Percentiles rank a stretch among this genome's conserved stretches.
phyloP scores from a whole-genome alignment of 305 asterid genomes.

The Fraxinus sp. region DNA sequence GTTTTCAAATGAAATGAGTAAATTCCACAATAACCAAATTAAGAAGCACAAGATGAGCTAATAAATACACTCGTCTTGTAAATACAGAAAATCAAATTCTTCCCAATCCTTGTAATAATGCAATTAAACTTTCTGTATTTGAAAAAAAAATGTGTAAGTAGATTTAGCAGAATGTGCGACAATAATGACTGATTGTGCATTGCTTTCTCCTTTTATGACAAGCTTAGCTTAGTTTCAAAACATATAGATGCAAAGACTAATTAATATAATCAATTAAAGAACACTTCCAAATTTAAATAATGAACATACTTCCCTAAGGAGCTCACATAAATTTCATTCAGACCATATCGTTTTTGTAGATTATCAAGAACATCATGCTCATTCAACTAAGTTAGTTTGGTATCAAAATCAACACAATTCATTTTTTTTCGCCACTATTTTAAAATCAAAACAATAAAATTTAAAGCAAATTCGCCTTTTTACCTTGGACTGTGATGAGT shows the following conservation, averaged over 20 bases:
- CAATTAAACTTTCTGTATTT: neutral
- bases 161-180: neutral
- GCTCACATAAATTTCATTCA: constrained; percentile 90
- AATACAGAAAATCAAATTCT: neutral
- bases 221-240: neutral
- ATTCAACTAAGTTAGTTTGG: constrained; percentile 85
- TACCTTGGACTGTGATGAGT: too few species aligned
- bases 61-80: neutral
- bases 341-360: constrained; percentile 76
- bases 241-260: neutral
- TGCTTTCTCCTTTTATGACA: neutral
- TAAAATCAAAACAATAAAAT: too few species aligned
- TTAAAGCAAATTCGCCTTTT: too few species aligned
- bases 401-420: constrained; percentile 2
- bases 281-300: neutral
- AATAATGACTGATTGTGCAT: neutral
- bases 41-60: neutral
- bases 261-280: neutral
- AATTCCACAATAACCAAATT: constrained; percentile 8
- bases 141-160: neutral
- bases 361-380: constrained; percentile 94
- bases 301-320: neutral
- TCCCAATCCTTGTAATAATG: neutral
- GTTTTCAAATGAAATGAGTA: neutral
- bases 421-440: too few species aligned